A percentile compares a stretch with the other conserved stretches of the same genome.
These are phyloP conservation scores for Schwanniomyces etchellsii DNA, from an alignment of 1,139 yeast species.

Conservation along the genomic window DNA sequence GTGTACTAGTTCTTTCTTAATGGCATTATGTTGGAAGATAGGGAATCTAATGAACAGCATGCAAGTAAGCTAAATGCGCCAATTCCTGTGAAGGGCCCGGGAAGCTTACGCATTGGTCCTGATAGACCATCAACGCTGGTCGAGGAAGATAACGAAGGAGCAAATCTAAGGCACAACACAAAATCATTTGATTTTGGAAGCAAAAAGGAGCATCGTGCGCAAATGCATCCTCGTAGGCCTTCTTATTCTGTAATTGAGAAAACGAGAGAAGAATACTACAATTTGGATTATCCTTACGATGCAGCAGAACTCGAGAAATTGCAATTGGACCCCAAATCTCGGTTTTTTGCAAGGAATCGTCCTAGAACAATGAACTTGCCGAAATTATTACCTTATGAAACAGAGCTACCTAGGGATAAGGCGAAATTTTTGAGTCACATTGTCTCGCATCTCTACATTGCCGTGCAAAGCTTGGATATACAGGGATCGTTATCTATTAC, in stretches of 20 bases:
- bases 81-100: neutral
- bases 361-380: conserved; percentile 57
- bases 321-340: conserved; percentile 46
- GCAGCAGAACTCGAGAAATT: conserved; percentile 30
- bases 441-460: conserved; percentile 71
- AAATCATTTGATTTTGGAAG: neutral
- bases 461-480: conserved; percentile 70
- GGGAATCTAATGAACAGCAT: no score
- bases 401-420: conserved; percentile 66
- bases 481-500: conserved; percentile 69
- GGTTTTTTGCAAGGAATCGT: conserved; percentile 49
- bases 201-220: neutral
- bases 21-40: no score
- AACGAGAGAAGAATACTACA: conserved; percentile 42
- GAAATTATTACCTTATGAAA: conserved; percentile 66
- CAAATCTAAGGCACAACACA: neutral
- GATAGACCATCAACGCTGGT: conserved; percentile 1
- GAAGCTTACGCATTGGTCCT: neutral
- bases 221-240: neutral
- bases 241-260: conserved; percentile 31
- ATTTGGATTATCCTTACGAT: conserved; percentile 54
- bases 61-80: neutral
- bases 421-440: conserved; percentile 76
- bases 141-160: conserved; percentile 1
- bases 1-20: no score